Evolutionary conservation across 441 rosid genomes (phyloP), one percentile per base, ranked within the genome.

Genomic region (Aquilaria agallochum): DNA sequence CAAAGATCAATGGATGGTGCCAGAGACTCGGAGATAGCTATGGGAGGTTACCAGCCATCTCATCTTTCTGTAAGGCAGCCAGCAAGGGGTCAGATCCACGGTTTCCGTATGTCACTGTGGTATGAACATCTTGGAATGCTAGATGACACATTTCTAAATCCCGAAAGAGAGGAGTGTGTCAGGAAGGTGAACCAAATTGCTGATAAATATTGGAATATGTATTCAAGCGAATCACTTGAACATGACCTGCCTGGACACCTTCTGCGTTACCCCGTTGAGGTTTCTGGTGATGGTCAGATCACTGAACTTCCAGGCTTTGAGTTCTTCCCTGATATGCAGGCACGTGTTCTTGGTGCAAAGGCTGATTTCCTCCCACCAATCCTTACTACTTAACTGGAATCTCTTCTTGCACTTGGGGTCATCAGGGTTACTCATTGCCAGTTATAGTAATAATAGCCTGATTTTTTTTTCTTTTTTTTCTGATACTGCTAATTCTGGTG

Each of bases 1-100:
- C 97, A 91, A 80, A 79, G 99, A 75, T 92, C 99, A 2, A 95
- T 95, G 99, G 99, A 95, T 50, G 99, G 98, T 49, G 92, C 98
- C 15, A 86, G 98, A 69, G 99, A 95, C 84, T 80, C 97, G 3
- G 99, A 95, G 78, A 95, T 95, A 58, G 99, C 99, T 40, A 95
- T 95, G 98, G 99, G 99, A 74, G 98, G 78, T 9, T 95, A 79
- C 74, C 99, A 95, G 69, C 97, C 99, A 56, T 82, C 86, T 74
- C 98, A 95, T 75, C 71, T 95, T 75, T 77, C 97, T 20, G 58
- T 66, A 30, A 84, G 90, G 71, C 87, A 88, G 78, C 96, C 98
- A 9, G 96, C 99, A 31, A 81, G 97, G 34, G 99, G 99, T 42
- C 96, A 95, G 75, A 63, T 95, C 76, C 99, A 92, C 62, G 99